These are phyloP conservation scores for Adansonia grandidieri DNA, from an alignment of 441 rosid genomes.

Conservation along the genomic window DNA sequence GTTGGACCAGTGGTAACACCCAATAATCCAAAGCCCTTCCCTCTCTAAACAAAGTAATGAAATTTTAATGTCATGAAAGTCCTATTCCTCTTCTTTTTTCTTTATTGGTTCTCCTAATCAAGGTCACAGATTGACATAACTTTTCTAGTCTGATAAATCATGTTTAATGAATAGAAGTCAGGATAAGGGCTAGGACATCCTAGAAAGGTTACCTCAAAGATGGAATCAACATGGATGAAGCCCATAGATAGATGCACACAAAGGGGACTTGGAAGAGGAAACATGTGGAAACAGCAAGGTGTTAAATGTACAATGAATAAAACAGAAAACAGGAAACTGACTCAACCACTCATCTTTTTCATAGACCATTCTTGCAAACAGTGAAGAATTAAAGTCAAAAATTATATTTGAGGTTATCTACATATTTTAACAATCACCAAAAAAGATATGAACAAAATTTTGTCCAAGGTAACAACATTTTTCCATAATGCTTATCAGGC, in stretches of 20 bases:
- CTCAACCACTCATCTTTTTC: not conserved
- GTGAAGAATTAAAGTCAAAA: not conserved
- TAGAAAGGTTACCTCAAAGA: slow-evolving; percentile 7
- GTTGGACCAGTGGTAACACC: not conserved
- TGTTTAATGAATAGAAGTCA: not conserved
- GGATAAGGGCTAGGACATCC: not conserved
- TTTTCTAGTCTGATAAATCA: not conserved
- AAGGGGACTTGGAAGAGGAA: not conserved
- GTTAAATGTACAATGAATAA: not conserved
- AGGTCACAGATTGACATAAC: not conserved
- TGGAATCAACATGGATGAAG: slow-evolving; percentile 3
- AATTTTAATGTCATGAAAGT: not conserved
- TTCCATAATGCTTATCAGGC: slow-evolving; percentile 1
- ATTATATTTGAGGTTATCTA: not conserved
- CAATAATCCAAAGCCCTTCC: not conserved
- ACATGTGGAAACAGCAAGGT: not conserved
- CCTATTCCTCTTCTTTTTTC: not conserved
- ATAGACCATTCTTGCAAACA: not conserved
- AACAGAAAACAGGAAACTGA: not conserved
- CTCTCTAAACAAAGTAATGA: not conserved
- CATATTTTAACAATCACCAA: not conserved
- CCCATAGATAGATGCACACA: not conserved
- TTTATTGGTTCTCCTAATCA: slow-evolving; percentile 2
- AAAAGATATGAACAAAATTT: not conserved
- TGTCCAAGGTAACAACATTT: not conserved